Base-by-base conservation (phyloP, 768 basidiomycete species). In the Lactarius vividus region DNA sequence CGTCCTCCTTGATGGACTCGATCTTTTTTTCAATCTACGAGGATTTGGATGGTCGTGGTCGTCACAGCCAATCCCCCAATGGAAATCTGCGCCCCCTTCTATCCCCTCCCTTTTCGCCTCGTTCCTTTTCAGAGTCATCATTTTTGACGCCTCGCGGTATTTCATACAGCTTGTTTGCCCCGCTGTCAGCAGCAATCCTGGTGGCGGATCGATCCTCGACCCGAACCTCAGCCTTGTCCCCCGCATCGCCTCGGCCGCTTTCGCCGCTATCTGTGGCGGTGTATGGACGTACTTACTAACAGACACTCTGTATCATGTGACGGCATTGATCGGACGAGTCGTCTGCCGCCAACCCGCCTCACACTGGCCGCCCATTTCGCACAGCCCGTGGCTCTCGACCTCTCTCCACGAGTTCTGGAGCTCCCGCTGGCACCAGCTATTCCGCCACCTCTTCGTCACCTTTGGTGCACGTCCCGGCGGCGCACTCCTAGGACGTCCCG, bases 391-490 rank as follows among this genome's bases (percentile, higher is more conserved):
- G 40, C 40, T 26, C 7, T 63, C 80, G 3, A 77, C 75, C 3
- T 80, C 79, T 4, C 65, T 80, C 10, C 57, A 61, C 28, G 75
- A 80, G 23, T 78, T 80, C 67, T 80, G 79, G 79, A 69, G 73
- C 9, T 66, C 62, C 16, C 40, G 40, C 16, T 40, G 40, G 40
- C 40, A 40, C 40, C 40, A 40, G 6, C 6, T 40, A 40, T 11
- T 70, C 78, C 9, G 80, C 79, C 73, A 64, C 4, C 44, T 55
- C 2, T 79, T 79, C 64, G 52, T 77, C 52, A 40, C 69, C 28
- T 16, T 77, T 3, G 79, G 78, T 20, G 72, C 71, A 1, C 59
- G 61, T 18, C 77, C 75, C 0, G 57, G 83, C 31, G 71, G 72
- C 39, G 71, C 70, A 61, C 65, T 83, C 6, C 16, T 40, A 40